Percentiles rank a stretch among this genome's conserved stretches.
phyloP scores from a whole-genome alignment of 106 monocot species.

The Platanthera guangdongensis region DNA sequence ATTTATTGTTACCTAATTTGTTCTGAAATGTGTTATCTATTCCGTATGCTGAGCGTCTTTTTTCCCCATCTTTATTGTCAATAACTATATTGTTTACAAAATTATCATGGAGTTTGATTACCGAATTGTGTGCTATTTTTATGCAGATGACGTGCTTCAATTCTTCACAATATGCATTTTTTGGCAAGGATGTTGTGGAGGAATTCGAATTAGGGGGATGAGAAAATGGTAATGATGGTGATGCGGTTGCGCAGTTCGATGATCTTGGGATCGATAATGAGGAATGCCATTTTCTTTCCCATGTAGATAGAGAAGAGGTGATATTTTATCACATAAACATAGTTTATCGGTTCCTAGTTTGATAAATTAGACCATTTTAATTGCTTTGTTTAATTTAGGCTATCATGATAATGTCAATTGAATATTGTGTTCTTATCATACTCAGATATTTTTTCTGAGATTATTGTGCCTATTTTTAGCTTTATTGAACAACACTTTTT shows the following conservation, averaged over 20 bases:
- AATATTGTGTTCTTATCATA: too few relatives aligned
- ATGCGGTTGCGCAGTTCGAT: background rate
- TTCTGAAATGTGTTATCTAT: too few relatives aligned
- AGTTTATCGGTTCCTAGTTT: background rate
- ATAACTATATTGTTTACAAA: too few relatives aligned
- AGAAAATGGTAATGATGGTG: slow-evolving; percentile 32
- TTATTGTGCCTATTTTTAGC: too few relatives aligned
- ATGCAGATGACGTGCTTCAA: slow-evolving; percentile 48
- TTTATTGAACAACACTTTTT: too few relatives aligned
- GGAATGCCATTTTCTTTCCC: slow-evolving; percentile 1
- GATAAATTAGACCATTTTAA: background rate
- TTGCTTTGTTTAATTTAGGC: too few relatives aligned
- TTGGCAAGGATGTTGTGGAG: slow-evolving; percentile 48
- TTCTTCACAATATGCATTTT: slow-evolving; percentile 88
- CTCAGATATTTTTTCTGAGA: too few relatives aligned
- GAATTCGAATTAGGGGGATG: slow-evolving; percentile 79
- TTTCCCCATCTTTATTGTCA: too few relatives aligned
- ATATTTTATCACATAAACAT: background rate
- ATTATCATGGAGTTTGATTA: too few relatives aligned
- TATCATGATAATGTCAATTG: too few relatives aligned
- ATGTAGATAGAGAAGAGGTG: slow-evolving; percentile 8
- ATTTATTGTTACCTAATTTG: too few relatives aligned
- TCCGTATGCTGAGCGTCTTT: too few relatives aligned
- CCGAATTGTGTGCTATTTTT: background rate
- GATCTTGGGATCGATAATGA: slow-evolving; percentile 2